Evolutionary conservation across 192 early-diverging fungal genomes (phyloP), one percentile per base, ranked within the genome.

Genomic region (Coemansia sp.): DNA sequence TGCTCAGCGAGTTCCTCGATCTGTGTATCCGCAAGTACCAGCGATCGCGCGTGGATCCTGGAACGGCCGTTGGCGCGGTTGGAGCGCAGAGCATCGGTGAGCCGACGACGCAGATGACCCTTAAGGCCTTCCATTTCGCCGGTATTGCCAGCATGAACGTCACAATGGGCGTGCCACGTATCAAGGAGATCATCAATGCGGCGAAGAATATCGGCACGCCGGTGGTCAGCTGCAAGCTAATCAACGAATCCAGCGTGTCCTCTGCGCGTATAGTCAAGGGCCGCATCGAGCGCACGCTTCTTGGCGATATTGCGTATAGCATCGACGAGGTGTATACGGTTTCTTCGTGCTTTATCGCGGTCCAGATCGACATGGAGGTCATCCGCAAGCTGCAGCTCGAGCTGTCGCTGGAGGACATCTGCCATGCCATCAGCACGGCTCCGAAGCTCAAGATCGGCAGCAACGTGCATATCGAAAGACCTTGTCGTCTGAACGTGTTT

Each of bases 151-250:
- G 87, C 60, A 97, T 98, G 95, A 99, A 97, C 87, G 90, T 99
- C 61, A 97, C 97, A 4, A 88, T 97, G 69, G 97, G 97, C 85
- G 97, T 99, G 49, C 97, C 97, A 14, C 95, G 97, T 70, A 95
- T 99, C 83, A 98, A 98, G 83, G 97, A 99, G 85, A 98, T 99
- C 76, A 99, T 99, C 84, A 99, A 98, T 69, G 97, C 95, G 6
- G 86, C 93, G 45, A 97, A 98, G 69, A 87, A 85, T n/a, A 97
- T 99, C 54, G 84, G 86, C 22, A 98, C 95, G 1, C 97, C 97
- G 0, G 89, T 98, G 65, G 95, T 98, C 53, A 84, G 77, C 6
- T 89, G 90, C 32, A 81, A 85, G 46, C 83, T 99, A 19, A 76
- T 90, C 50, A 83, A 87, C 61, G 83, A 85, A 18, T 30, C 60